Base-by-base conservation (phyloP, 495 filamentous ascomycete genomes). In the Pseudotulostoma volvatum region DNA sequence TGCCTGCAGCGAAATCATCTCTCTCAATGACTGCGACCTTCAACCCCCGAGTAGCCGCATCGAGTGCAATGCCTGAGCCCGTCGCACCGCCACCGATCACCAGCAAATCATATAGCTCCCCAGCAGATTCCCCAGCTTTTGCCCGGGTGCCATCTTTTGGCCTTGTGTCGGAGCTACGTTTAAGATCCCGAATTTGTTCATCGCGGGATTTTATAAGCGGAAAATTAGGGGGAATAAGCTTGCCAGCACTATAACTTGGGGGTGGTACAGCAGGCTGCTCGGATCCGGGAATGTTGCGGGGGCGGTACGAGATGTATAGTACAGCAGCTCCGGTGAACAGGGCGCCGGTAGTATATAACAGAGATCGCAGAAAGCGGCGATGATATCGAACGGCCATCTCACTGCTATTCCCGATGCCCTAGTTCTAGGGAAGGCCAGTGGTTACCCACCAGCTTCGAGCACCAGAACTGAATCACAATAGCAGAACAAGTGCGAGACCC, bases 11-110 rank as follows among this genome's bases (percentile, higher is more conserved):
- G 59, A 97, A 97, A 57, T 97, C 90, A 51, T 96, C 90, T 37
- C 85, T 67, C 57, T 97, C 90, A n/a, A 97, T 77, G 32, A 93
- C 56, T 25, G 90, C 90, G 31, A 97, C 90, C 61, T 81, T 90
- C 48, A 97, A 61, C 4, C 90, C 90, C 57, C 90, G 69, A 1
- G 87, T 93, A 20, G 79, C 88, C 9, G 90, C 90, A 67, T 97
- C 90, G 14, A 97, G 67, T 7, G 90, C 90, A 49, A 96, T 84
- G 31, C 90, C 90, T 21, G 83, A 71, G 4, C 90, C 90, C 3
- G 90, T 97, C 19, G 90, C 90, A 39, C 90, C 90, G 40, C 74
- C 87, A 36, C 90, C 90, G 54, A 96, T 92, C 23, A 97, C 67
- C 34, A 96, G 57, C 38, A 97, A 61, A 56, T 96, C 90, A 57